These are phyloP conservation scores for Pleochaeta shiraiana DNA, from an alignment of 2,329 filamentous ascomycete genomes.

Conservation along the genomic window DNA sequence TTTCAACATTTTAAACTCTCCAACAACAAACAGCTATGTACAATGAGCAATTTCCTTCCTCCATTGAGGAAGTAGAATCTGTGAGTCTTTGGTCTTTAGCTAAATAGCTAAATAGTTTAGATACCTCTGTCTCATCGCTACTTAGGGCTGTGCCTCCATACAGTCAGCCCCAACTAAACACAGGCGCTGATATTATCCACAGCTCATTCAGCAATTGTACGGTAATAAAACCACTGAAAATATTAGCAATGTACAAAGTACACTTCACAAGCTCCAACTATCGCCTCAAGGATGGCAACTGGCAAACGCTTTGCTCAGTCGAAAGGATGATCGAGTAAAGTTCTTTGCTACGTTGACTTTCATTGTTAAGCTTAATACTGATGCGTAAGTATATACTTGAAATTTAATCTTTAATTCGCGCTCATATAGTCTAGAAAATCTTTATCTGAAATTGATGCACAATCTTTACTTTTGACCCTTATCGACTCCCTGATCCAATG, in stretches of 20 bases:
- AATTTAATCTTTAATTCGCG: neutral
- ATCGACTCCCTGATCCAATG: constrained; percentile 39
- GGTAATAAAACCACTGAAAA: constrained; percentile 22
- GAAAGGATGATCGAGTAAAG: constrained; percentile 50
- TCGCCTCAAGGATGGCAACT: constrained; percentile 70
- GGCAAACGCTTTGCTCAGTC: constrained; percentile 50
- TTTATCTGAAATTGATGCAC: constrained; percentile 27
- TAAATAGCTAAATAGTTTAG: too few species aligned
- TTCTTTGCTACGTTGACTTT: constrained; percentile 91
- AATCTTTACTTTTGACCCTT: constrained; percentile 36
- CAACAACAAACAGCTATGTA: constrained; percentile 11
- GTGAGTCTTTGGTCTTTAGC: constrained; percentile 11
- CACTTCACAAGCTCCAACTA: constrained; percentile 57
- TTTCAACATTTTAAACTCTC: too few species aligned
- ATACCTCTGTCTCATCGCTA: too few species aligned
- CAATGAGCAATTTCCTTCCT: constrained; percentile 12
- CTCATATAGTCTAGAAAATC: constrained; percentile 21
- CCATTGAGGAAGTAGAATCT: constrained; percentile 16
- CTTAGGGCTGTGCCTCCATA: too few species aligned
- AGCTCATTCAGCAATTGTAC: constrained; percentile 29
- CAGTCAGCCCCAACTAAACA: too few species aligned
- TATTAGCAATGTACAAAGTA: constrained; percentile 39
- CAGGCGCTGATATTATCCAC: constrained; percentile 1
- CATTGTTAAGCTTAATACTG: constrained; percentile 86
- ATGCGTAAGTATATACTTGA: constrained; percentile 32